phyloP scores from a whole-genome alignment of 192 early-diverging fungal genomes.

The Neocallimastix lanati region DNA sequence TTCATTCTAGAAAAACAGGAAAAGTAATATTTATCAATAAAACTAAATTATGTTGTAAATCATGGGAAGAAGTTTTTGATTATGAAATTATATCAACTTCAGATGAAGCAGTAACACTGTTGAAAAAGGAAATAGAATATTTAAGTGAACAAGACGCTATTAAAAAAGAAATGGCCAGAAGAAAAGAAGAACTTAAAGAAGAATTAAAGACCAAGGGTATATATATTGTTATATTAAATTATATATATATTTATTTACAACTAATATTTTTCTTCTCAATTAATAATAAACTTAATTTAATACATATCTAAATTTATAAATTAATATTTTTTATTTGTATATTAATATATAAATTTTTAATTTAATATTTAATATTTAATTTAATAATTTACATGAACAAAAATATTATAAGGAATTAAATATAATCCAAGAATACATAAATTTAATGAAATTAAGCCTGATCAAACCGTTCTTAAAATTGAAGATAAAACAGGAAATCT shows the following conservation, averaged over 20 bases:
- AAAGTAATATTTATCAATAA: conserved; percentile 60
- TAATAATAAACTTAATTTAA: too few relatives aligned
- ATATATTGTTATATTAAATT: too few relatives aligned
- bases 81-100: conserved; percentile 48
- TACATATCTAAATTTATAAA: too few relatives aligned
- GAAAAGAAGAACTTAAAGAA: not conserved
- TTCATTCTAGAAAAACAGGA: conserved; percentile 31
- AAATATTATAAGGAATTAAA: not conserved
- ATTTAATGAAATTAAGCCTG: not conserved
- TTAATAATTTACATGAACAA: too few relatives aligned
- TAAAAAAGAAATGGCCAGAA: not conserved
- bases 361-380: too few relatives aligned
- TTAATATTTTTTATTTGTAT: too few relatives aligned
- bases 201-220: not conserved
- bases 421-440: not conserved
- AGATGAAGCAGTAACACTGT: conserved; percentile 22
- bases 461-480: not conserved
- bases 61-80: conserved; percentile 69
- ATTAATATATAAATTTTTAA: too few relatives aligned
- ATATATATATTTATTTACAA: too few relatives aligned
- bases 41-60: conserved; percentile 34
- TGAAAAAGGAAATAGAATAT: not conserved
- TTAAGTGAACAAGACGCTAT: not conserved
- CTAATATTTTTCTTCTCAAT: too few relatives aligned
- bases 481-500: not conserved